Conservation (phyloP, 768 basidiomycete species). For the Tricholoma saponaceum region DNA sequence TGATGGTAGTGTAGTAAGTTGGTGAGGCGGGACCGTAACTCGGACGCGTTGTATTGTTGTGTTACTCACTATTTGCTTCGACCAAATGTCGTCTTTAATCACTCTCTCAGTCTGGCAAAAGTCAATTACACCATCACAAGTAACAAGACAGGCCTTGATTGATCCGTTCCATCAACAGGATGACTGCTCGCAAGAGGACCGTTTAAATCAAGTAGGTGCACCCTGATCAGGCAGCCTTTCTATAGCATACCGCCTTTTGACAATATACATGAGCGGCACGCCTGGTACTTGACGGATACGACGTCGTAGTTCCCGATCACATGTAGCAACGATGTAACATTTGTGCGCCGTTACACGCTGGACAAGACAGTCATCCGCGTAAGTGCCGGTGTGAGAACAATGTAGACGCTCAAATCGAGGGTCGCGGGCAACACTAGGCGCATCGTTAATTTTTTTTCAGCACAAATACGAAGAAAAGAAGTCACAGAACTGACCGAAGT, state of each 20-base stretch:
- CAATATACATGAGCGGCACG: constrained; percentile 97
- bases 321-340: constrained; percentile 97
- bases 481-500: constrained; percentile 59
- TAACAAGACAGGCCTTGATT: background rate
- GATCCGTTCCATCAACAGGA: background rate
- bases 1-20: background rate
- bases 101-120: no score
- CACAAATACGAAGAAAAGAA: background rate
- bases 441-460: constrained; percentile 5
- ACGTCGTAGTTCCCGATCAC: constrained; percentile 90
- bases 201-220: constrained; percentile 40
- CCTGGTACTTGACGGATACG: constrained; percentile 91
- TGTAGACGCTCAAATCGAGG: constrained; percentile 92
- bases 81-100: no score
- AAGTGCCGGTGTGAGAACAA: constrained; percentile 94
- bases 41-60: background rate
- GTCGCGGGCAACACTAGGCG: constrained; percentile 87
- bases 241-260: constrained; percentile 86
- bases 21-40: no score
- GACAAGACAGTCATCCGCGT: constrained; percentile 97
- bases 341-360: constrained; percentile 93
- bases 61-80: background rate
- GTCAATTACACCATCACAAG: no score
- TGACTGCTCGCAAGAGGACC: background rate
- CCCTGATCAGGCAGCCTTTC: constrained; percentile 95